These are phyloP conservation scores for Fusarium floridanum DNA, from an alignment of 2,329 filamentous ascomycete genomes.

Conservation along the genomic window DNA sequence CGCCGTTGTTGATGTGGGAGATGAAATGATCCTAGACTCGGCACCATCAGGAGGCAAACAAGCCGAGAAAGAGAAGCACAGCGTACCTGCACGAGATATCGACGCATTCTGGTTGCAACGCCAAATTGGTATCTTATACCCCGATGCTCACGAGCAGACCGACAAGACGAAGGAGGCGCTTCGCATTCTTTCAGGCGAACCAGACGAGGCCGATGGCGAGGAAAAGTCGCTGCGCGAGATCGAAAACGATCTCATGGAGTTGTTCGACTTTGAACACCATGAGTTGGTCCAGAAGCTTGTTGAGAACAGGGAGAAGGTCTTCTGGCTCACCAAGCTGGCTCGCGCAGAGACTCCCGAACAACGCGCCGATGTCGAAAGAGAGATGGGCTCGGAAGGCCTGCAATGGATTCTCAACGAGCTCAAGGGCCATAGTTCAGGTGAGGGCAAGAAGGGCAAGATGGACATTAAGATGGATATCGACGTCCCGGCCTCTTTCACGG, in stretches of 20 bases:
- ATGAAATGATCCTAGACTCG: slow-evolving; percentile 88
- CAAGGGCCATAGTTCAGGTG: slow-evolving; percentile 75
- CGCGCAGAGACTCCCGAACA: slow-evolving; percentile 84
- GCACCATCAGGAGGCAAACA: slow-evolving; percentile 61
- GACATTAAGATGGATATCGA: slow-evolving; percentile 98
- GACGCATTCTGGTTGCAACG: slow-evolving; percentile 98
- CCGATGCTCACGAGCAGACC: slow-evolving; percentile 92
- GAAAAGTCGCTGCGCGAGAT: slow-evolving; percentile 91
- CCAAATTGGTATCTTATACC: slow-evolving; percentile 88
- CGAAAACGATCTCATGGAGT: slow-evolving; percentile 97
- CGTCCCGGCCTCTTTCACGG: slow-evolving; percentile 71
- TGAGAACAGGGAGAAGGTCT: slow-evolving; percentile 91
- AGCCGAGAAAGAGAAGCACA: slow-evolving; percentile 68
- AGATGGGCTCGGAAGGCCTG: slow-evolving; percentile 91
- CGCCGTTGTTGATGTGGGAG: slow-evolving; percentile 72
- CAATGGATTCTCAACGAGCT: slow-evolving; percentile 90
- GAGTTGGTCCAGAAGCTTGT: slow-evolving; percentile 93
- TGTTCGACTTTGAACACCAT: slow-evolving; percentile 97
- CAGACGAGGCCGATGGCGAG: slow-evolving; percentile 78
- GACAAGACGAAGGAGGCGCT: slow-evolving; percentile 91
- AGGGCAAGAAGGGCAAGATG: slow-evolving; percentile 74
- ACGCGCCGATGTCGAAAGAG: slow-evolving; percentile 82
- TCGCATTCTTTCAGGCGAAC: slow-evolving; percentile 82
- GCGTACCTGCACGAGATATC: slow-evolving; percentile 87
- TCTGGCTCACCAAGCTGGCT: slow-evolving; percentile 93